Evolutionary conservation across 2,329 filamentous ascomycete species (phyloP), one percentile per base, ranked within the genome.

Genomic region (Colletotrichum trifolii): DNA sequence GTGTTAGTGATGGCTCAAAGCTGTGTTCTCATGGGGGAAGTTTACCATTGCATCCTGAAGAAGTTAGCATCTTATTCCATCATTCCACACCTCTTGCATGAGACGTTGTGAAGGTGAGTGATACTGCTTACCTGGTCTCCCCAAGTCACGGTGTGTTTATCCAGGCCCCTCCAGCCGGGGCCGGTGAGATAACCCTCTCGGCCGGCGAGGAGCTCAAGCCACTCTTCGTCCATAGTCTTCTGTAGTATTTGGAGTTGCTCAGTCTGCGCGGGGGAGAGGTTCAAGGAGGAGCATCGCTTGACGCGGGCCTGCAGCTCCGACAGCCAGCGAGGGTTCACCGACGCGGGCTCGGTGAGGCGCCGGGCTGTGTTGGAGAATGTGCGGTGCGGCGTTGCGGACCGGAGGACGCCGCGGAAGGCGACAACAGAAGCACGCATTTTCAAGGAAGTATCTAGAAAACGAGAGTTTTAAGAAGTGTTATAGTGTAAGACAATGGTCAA

Each of bases 151-250:
- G 84, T 82, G 65, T 92, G 89, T 57, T 84, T 81, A 68, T 87
- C 86, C 39, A 95, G 73, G 0, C 91, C 86, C 54, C 87, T 82
- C 69, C 85, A 83, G 64, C 83, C 81, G 46, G 64, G 61, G 10
- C 82, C 85, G 0, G 89, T 91, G 68, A 96, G 76, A 74, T 89
- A 96, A 0, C 93, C 92, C 72, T 95, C 91, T 62, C 88, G 88
- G 1, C 91, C 92, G 0, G 89, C 91, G 36, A 91, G 78, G 61
- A 96, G 78, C 69, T 87, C 86, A 47, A 91, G 81, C 93, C 93
- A 96, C 68, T 93, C 68, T 3, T 63, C 61, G 52, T 64, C 53
- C 9, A 66, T 48, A 17, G 57, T 40, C 55, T 54, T 15, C 53
- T 34, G 48, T 48, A 68, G 39, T n/a, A 47, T 52, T 46, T 54